These are phyloP conservation scores for Pseudocercospora pini-densiflorae DNA, from an alignment of 2,329 filamentous ascomycete genomes.

Conservation along the genomic window DNA sequence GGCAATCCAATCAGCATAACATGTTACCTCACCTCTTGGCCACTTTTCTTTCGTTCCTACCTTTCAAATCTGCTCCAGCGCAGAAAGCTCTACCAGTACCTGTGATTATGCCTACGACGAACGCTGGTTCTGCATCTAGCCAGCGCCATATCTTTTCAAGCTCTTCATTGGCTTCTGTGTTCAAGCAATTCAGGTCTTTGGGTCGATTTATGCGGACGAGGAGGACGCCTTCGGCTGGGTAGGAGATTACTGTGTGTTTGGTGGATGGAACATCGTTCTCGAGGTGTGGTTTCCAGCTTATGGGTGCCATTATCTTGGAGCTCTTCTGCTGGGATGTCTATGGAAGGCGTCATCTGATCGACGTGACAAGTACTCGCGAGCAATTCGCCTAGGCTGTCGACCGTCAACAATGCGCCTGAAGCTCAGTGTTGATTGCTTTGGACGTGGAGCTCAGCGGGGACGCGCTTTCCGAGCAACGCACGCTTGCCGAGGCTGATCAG, in stretches of 20 bases:
- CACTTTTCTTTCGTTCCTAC: too few relatives aligned
- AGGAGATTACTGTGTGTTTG: conserved; percentile 38
- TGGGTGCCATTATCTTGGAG: conserved; percentile 21
- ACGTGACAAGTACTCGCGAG: too few relatives aligned
- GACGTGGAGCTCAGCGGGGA: background rate
- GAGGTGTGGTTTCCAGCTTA: conserved; percentile 30
- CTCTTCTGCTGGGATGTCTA: background rate
- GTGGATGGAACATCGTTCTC: conserved; percentile 27
- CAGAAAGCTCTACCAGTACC: conserved; percentile 43
- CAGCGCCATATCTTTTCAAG: conserved; percentile 39
- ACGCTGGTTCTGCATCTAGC: conserved; percentile 40
- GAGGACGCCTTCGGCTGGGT: conserved; percentile 38
- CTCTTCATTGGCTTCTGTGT: conserved; percentile 38
- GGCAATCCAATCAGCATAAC: background rate
- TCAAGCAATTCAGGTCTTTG: conserved; percentile 43
- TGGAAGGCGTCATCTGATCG: too few relatives aligned
- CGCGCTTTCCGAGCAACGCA: background rate
- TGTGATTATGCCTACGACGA: conserved; percentile 41
- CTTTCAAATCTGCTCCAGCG: conserved; percentile 44
- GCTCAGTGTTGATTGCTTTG: background rate
- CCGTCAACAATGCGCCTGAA: background rate
- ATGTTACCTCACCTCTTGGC: background rate
- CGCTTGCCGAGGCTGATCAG: conserved; percentile 3
- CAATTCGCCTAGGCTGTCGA: too few relatives aligned
- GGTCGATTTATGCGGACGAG: conserved; percentile 42